Percentiles rank a stretch among this genome's conserved stretches.
Evolutionary conservation across 2,329 filamentous ascomycete species (phyloP).

Genomic region (Neofusicoccum ribis): DNA sequence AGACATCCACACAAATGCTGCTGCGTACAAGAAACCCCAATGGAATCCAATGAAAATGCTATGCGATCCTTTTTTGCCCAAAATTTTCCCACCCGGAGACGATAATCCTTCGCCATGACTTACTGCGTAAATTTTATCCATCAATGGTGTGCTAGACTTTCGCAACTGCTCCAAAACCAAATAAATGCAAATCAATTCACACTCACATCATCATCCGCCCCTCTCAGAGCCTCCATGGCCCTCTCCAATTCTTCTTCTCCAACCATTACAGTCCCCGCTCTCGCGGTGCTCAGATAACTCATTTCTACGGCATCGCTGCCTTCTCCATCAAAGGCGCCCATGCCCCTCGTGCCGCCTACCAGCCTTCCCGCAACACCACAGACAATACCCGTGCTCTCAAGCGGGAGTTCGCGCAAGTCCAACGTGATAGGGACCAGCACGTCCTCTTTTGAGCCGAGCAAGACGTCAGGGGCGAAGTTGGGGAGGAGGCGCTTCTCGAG

Average conservation of each 20-base stretch:
- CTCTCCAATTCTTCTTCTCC: conserved; percentile 70
- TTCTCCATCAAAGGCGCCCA: conserved; percentile 43
- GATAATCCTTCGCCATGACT: no score
- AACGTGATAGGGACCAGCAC: conserved; percentile 83
- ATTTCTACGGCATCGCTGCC: conserved; percentile 63
- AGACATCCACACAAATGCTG: no score
- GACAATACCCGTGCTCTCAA: conserved; percentile 91
- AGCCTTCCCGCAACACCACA: conserved; percentile 87
- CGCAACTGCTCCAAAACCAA: background rate
- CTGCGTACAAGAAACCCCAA: no score
- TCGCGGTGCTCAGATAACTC: conserved; percentile 85
- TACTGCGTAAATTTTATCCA: no score
- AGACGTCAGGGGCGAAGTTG: conserved; percentile 58
- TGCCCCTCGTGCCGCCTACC: conserved; percentile 63
- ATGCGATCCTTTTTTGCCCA: no score
- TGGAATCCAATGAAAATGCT: no score
- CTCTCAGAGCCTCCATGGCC: conserved; percentile 68
- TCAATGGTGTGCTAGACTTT: no score
- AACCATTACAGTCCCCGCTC: conserved; percentile 86
- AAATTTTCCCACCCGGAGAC: no score
- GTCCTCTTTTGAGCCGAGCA: conserved; percentile 74
- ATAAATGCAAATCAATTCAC: background rate
- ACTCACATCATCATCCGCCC: conserved; percentile 34
- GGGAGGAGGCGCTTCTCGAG: conserved; percentile 67
- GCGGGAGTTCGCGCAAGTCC: conserved; percentile 75